Evolutionary conservation across 1,284 basidiomycete genomes (phyloP).

Genomic region (Papiliotrema terrestris): DNA sequence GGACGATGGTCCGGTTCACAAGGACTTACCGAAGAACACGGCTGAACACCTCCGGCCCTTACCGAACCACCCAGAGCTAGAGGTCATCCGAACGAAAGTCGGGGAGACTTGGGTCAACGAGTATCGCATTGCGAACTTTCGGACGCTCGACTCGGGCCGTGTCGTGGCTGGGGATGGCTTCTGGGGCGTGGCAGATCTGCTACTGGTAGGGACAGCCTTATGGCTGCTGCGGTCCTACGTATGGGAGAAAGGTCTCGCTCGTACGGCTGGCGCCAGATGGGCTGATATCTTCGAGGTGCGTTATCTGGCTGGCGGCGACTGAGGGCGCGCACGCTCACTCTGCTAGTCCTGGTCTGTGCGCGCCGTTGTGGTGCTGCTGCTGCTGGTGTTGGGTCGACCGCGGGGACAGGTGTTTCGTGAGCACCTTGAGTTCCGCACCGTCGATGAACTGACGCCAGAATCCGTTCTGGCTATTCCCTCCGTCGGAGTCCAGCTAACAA

Average conservation of each 20-base stretch:
- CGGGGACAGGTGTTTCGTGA: slow-evolving; percentile 11
- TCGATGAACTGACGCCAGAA: slow-evolving; percentile 26
- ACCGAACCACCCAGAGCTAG: slow-evolving; percentile 11
- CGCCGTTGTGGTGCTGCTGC: neutral
- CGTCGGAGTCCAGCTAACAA: slow-evolving; percentile 62
- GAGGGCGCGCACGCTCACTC: neutral
- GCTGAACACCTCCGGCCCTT: neutral
- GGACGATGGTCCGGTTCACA: neutral
- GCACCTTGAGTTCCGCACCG: slow-evolving; percentile 3
- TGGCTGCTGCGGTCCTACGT: neutral
- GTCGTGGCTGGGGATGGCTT: slow-evolving; percentile 14
- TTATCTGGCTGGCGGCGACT: too few species aligned
- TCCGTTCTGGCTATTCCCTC: slow-evolving; percentile 47
- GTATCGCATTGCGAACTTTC: slow-evolving; percentile 25
- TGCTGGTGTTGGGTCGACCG: neutral
- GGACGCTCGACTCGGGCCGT: slow-evolving; percentile 7
- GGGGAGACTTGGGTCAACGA: slow-evolving; percentile 8
- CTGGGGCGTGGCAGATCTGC: slow-evolving; percentile 9
- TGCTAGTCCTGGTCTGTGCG: neutral
- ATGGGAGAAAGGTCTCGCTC: too few species aligned
- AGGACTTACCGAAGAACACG: neutral
- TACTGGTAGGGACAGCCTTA: neutral
- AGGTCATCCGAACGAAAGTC: slow-evolving; percentile 10
- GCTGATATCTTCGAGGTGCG: too few species aligned
- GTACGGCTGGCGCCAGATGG: too few species aligned